Conservation (phyloP, 2,329 filamentous ascomycete species). For the Xylaria sp. region DNA sequence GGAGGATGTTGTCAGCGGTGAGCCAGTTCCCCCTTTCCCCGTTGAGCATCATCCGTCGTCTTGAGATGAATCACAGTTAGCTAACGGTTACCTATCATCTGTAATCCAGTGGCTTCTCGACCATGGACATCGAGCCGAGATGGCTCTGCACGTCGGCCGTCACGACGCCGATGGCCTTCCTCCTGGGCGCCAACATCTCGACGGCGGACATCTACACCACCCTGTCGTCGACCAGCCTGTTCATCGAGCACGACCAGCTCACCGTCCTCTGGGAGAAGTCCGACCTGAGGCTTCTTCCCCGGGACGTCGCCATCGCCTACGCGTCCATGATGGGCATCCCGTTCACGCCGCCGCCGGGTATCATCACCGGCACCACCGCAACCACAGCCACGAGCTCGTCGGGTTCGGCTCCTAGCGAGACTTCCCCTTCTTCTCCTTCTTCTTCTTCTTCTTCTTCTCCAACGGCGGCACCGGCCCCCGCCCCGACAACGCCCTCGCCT, state of each 20-base stretch:
- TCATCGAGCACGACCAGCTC: slow-evolving; percentile 36
- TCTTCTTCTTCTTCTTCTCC: too few relatives aligned
- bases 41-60: neutral
- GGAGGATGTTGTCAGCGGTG: slow-evolving; percentile 38
- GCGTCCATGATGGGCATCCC: slow-evolving; percentile 32
- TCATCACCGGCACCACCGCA: neutral
- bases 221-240: slow-evolving; percentile 25
- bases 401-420: neutral
- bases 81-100: neutral
- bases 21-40: neutral
- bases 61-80: slow-evolving; percentile 8
- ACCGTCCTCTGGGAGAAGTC: slow-evolving; percentile 33
- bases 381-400: neutral
- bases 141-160: slow-evolving; percentile 34
- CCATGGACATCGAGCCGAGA: slow-evolving; percentile 17
- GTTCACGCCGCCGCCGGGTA: neutral
- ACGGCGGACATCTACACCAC: slow-evolving; percentile 37
- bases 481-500: slow-evolving; percentile 23
- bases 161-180: slow-evolving; percentile 33
- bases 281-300: slow-evolving; percentile 30
- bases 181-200: slow-evolving; percentile 34
- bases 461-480: too few relatives aligned
- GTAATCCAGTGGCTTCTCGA: slow-evolving; percentile 32
- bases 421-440: too few relatives aligned
- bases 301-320: slow-evolving; percentile 27